phyloP scores from a whole-genome alignment of 495 filamentous ascomycete genomes.

The Symbiotaphrina buchneri region DNA sequence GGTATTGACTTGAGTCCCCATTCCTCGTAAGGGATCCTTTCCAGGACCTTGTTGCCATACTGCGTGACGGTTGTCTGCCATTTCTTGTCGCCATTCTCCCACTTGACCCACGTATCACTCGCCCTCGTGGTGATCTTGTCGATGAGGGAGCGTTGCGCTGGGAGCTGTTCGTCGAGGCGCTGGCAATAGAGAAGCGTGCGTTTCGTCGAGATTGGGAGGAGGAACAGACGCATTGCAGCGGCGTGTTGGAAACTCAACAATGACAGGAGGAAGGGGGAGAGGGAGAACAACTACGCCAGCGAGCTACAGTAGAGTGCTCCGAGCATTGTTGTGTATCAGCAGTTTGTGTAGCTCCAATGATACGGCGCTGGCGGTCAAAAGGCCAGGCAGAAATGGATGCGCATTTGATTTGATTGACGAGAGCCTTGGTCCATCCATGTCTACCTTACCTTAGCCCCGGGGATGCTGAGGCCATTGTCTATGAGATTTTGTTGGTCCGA shows the following conservation, averaged over 20 bases:
- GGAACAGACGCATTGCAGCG: conserved; percentile 67
- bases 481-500: too few relatives aligned
- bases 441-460: too few relatives aligned
- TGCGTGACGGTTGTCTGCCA: conserved; percentile 75
- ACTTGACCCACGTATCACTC: conserved; percentile 51
- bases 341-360: too few relatives aligned
- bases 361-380: too few relatives aligned
- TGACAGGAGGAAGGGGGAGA: conserved; percentile 2
- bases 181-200: conserved; percentile 89
- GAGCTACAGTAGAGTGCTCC: too few relatives aligned
- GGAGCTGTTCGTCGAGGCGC: conserved; percentile 26
- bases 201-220: conserved; percentile 81
- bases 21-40: conserved; percentile 86
- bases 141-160: conserved; percentile 25
- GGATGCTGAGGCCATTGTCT: too few relatives aligned
- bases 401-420: too few relatives aligned
- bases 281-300: conserved; percentile 3
- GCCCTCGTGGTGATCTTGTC: conserved; percentile 47
- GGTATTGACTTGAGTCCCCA: conserved; percentile 93
- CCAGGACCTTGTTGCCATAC: conserved; percentile 69
- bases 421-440: too few relatives aligned
- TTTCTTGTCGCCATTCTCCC: conserved; percentile 63
- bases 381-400: too few relatives aligned
- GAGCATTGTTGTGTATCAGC: too few relatives aligned
- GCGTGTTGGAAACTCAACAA: too few relatives aligned